These are phyloP conservation scores for Tephrocybe rancida DNA, from an alignment of 768 basidiomycete species.

Conservation along the genomic window DNA sequence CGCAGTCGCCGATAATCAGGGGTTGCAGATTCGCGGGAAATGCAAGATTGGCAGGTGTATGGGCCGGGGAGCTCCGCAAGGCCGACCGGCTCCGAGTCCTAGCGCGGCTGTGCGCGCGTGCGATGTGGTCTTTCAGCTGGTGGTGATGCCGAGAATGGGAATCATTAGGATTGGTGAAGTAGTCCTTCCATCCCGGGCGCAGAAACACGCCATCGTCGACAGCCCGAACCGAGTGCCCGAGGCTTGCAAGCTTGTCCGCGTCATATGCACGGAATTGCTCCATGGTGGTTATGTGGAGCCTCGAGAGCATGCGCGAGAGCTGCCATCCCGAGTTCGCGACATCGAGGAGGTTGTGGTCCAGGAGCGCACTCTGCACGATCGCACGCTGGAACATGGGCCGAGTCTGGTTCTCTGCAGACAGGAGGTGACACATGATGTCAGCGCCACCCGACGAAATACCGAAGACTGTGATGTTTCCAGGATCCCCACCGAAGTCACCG, in stretches of 20 bases:
- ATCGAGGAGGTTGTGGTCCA: conserved; percentile 65
- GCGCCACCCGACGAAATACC: conserved; percentile 55
- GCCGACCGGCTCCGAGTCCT: conserved; percentile 25
- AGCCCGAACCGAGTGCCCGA: conserved; percentile 52
- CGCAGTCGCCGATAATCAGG: conserved; percentile 75
- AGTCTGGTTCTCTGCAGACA: conserved; percentile 62
- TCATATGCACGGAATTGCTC: conserved; percentile 66
- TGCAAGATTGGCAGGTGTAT: conserved; percentile 21
- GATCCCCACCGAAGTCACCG: conserved; percentile 67
- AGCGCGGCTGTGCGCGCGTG: conserved; percentile 20
- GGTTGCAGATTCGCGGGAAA: conserved; percentile 52
- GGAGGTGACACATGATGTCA: conserved; percentile 62
- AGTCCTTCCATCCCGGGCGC: conserved; percentile 57
- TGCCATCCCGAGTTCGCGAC: conserved; percentile 65
- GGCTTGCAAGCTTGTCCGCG: conserved; percentile 56
- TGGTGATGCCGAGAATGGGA: conserved; percentile 24
- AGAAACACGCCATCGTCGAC: conserved; percentile 76
- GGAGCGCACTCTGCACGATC: conserved; percentile 72
- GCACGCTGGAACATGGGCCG: conserved; percentile 71
- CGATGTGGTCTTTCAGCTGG: conserved; percentile 27
- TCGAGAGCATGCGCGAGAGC: conserved; percentile 62
- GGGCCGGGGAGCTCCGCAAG: conserved; percentile 19
- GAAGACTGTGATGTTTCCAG: conserved; percentile 55
- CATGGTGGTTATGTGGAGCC: conserved; percentile 53
- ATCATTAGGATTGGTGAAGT: conserved; percentile 38